Evolutionary conservation across 2,329 filamentous ascomycete genomes (phyloP).

Genomic region (Pyricularia pennisetigena): DNA sequence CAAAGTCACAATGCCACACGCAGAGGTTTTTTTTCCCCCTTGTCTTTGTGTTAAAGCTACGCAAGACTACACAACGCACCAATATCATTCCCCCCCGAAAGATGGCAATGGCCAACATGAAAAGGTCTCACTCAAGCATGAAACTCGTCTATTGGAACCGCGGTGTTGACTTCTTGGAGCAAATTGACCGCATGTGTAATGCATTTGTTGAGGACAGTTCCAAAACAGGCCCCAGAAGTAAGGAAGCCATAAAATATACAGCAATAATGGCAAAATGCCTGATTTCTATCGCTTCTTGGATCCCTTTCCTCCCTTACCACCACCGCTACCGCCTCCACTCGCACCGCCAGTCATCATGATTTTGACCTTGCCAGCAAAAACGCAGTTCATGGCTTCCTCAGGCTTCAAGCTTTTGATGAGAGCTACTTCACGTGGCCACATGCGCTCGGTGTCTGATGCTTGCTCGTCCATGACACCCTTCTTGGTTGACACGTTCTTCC

Average conservation of each 20-base stretch:
- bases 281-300: conserved; percentile 24
- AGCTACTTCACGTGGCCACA: conserved; percentile 83
- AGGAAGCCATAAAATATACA: not conserved
- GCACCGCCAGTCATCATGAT: conserved; percentile 62
- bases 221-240: not conserved
- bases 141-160: not conserved
- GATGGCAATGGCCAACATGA: not conserved
- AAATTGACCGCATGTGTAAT: not conserved
- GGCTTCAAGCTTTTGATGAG: conserved; percentile 72
- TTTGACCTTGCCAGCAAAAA: conserved; percentile 72
- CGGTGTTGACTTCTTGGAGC: not conserved
- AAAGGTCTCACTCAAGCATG: not conserved
- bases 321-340: conserved; percentile 28
- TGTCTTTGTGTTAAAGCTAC: not conserved
- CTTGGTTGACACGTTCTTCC: conserved; percentile 55
- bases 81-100: not conserved
- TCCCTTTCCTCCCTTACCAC: conserved; percentile 21
- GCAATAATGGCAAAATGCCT: not conserved
- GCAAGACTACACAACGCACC: not conserved
- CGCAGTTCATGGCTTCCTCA: conserved; percentile 68
- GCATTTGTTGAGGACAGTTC: not conserved
- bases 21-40: too few relatives aligned
- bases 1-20: not conserved
- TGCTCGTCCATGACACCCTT: conserved; percentile 53
- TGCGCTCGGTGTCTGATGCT: conserved; percentile 55